These are phyloP conservation scores for Gymnopilus junonius DNA, from an alignment of 768 basidiomycete genomes.

Conservation along the genomic window DNA sequence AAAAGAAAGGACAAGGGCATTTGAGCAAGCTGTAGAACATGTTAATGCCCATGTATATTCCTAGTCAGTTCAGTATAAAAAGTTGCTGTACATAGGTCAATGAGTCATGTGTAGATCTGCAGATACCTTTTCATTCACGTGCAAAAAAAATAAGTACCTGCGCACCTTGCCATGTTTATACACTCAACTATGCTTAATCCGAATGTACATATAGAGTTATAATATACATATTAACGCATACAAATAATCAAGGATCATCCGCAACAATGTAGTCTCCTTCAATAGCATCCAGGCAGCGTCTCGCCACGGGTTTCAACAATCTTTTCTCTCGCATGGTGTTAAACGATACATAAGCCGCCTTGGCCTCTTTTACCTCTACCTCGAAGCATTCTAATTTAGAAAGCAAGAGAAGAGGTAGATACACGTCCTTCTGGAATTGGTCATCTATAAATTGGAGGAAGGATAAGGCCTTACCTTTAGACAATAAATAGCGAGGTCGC, in stretches of 20 bases:
- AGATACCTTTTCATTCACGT: too few species aligned
- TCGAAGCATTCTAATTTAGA: constrained; percentile 94
- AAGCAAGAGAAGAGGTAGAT: constrained; percentile 88
- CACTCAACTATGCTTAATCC: too few species aligned
- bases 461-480: constrained; percentile 65
- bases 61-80: not conserved
- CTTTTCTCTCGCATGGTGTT: constrained; percentile 20
- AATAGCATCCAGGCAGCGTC: constrained; percentile 10
- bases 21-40: constrained; percentile 7
- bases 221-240: too few species aligned
- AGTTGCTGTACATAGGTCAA: too few species aligned
- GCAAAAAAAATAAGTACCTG: too few species aligned
- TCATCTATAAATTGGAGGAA: not conserved
- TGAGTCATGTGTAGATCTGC: too few species aligned
- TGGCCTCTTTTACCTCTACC: constrained; percentile 19
- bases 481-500: constrained; percentile 93
- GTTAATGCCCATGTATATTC: not conserved
- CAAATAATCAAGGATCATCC: too few species aligned
- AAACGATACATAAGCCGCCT: constrained; percentile 20
- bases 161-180: too few species aligned
- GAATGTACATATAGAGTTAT: too few species aligned
- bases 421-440: constrained; percentile 71
- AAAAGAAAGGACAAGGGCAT: constrained; percentile 25
- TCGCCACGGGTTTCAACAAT: constrained; percentile 10
- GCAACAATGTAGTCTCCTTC: not conserved